Base-by-base conservation (phyloP, 2,329 filamentous ascomycete genomes). In the Colletotrichum sp. region DNA sequence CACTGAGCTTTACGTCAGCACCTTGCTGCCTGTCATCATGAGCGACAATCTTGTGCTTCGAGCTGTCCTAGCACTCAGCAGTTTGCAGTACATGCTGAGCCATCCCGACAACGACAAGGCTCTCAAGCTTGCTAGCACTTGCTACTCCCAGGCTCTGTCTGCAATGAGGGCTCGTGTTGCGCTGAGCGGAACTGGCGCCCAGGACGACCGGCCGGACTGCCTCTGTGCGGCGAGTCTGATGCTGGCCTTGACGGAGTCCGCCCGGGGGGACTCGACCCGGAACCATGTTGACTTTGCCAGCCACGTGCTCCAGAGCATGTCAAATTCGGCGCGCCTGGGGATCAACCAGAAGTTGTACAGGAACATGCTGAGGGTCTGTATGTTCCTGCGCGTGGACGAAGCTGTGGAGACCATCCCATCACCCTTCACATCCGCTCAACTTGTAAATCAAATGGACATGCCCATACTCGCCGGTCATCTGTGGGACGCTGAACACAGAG, bases 401-500 rank as follows among this genome's bases (percentile, higher is more conserved):
- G 36, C 52, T 24, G 16, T 60, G n/a, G 49, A 44, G 18, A 36
- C 59, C 32, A 55, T 36, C 10, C 67, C 32, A 3, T 15, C 55
- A 3, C 15, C 24, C 6, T 21, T 49, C 4, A 44, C 34, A 4
- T 7, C 67, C 7, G n/a, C 67, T 2, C 59, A 62, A 18, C 67
- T 69, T 4, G 26, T 28, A 2, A 16, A n/a, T 5, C 67, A 60
- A 12, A n/a, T 6, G 8, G 55, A 69, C 34, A 60, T 69, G 67
- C 55, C 32, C 12, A 49, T 15, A 16, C 67, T 69, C 12, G 55
- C 30, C 16, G 52, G 21, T 1, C 67, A 30, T 2, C 55, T 69
- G 18, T 69, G 55, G 67, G 67, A 69, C 24, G 67, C 55, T 15
- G 67, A 69, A 12, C 21, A 15, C 3, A 60, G 67, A 30, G 67